Evolutionary conservation across 345 rosid species (phyloP), one percentile per base, ranked within the genome.

Genomic region (Orychophragmus violaceus): DNA sequence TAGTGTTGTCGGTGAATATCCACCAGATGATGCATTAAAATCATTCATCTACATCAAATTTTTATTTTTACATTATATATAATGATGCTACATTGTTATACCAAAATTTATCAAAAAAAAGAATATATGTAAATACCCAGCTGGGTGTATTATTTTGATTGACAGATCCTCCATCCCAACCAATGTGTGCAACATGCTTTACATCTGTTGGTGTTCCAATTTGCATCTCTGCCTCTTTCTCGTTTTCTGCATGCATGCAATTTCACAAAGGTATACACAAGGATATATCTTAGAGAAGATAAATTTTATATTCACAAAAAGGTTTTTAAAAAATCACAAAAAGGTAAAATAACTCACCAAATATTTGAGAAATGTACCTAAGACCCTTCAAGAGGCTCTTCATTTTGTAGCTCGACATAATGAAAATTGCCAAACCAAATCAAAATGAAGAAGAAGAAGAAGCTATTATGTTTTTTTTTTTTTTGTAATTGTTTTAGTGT

Each of bases 121-220:
- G 21, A 10, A 17, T 2, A 4, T 53, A 8, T 46, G 27, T 30
- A 35, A 48, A n/a, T 84, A 86, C 89, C 85, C 87, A 84, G 77
- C 76, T 84, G 0, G 89, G 92, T 17, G 82, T 44, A n/a, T 81
- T 44, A n/a, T 81, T 48, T 46, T 71, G 70, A 63, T 66, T 67
- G 30, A 77, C 72, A 28, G 87, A 66, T 9, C 82, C 81, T 32
- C 82, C 92, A 42, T 92, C 91, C 88, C 85, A 84, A 68, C 98
- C 98, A 33, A 91, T 89, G 59, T 91, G 98, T n/a, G 98, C 89
- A 14, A 91, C 89, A 68, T 91, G 98, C 75, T 89, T 91, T 76
- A 89, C 98, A 78, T 91, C 92, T 22, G 95, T 91, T 27, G 98
- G 96, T 8, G 2, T 54, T 72, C 96, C 96, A 48, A 91, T 91